A percentile compares a stretch with the other conserved stretches of the same genome.
Evolutionary conservation across 768 basidiomycete genomes (phyloP).

Genomic region (Dendrothele bispora): DNA sequence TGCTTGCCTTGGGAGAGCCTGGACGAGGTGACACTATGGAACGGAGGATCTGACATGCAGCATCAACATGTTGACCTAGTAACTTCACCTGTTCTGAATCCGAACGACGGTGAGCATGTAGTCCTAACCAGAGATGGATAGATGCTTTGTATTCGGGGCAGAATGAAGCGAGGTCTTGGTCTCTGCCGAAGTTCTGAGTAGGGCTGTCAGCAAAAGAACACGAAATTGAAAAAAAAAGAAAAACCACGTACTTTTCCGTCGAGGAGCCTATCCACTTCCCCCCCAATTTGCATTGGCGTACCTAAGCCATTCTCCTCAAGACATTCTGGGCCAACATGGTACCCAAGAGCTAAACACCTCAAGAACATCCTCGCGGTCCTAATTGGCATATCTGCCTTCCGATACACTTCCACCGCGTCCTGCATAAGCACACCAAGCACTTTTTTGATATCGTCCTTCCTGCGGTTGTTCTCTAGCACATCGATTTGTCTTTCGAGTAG

Average conservation of each 20-base stretch:
- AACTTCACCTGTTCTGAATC: slow-evolving; percentile 42
- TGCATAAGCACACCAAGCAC: slow-evolving; percentile 43
- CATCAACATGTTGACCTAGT: slow-evolving; percentile 52
- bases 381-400: slow-evolving; percentile 47
- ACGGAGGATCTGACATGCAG: slow-evolving; percentile 51
- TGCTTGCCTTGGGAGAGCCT: slow-evolving; percentile 17
- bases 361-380: slow-evolving; percentile 58
- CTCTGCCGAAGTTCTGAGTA: slow-evolving; percentile 33
- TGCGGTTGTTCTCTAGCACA: slow-evolving; percentile 50
- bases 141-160: slow-evolving; percentile 50
- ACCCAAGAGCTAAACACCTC: slow-evolving; percentile 52
- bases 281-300: slow-evolving; percentile 33
- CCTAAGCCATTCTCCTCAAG: slow-evolving; percentile 21
- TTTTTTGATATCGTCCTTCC: slow-evolving; percentile 54
- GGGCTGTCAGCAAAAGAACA: not conserved
- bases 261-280: slow-evolving; percentile 43
- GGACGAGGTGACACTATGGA: slow-evolving; percentile 24
- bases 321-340: slow-evolving; percentile 30
- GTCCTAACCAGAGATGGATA: slow-evolving; percentile 65
- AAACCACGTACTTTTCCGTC: slow-evolving; percentile 36
- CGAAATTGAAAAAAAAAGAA: not conserved
- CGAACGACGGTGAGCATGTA: slow-evolving; percentile 64
- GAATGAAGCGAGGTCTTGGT: slow-evolving; percentile 31
- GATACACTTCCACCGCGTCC: slow-evolving; percentile 54
- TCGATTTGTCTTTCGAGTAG: slow-evolving; percentile 64